Base-by-base conservation (phyloP, 768 basidiomycete species). In the Phlegmacium glaucopus region DNA sequence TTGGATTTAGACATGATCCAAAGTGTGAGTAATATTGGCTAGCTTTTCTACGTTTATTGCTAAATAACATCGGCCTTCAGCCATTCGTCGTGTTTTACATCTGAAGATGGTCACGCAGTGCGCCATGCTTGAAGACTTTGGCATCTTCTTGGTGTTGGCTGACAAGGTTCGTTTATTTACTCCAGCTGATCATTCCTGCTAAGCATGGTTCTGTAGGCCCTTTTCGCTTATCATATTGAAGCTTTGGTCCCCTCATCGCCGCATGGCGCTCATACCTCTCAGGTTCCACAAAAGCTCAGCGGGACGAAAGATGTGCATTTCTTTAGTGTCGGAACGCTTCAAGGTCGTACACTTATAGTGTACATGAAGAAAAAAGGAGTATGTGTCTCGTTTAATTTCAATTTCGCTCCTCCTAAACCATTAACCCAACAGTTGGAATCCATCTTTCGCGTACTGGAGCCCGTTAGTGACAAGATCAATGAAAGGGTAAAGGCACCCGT, bases 401-500 rank as follows among this genome's bases (percentile, higher is more conserved):
- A 17, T 4, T 35, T 18, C 3, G 15, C 29, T 25, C 13, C 13
- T 25, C 17, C 34, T 13, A n/a, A 42, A 12, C 32, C 18, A 25
- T 35, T 37, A 17, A n/a, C 16, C 29, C 8, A 49, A 1, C 43
- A 80, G 77, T 74, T 90, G 54, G 91, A 95, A 59, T 94, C 90
- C 47, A 87, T 96, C 42, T 97, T 99, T 79, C 90, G 90, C 45
- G 93, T 95, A 6, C 78, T 99, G n/a, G 95, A 99, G 56, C 95
- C 95, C 3, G 90, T 98, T n/a, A 78, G 83, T 4, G 90, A 86
- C 55, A 91, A 90, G 65, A 92, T 87, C 57, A 87, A 85, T 44
- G 89, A 90, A 65, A 78, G 82, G 58, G 74, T 79, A 26, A 85
- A 82, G 58, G 80, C 80, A 0, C 83, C 87, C 2, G 79, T 78